Conservation (phyloP, 176 grass and related monocot species). For the Ensete glaucum region DNA sequence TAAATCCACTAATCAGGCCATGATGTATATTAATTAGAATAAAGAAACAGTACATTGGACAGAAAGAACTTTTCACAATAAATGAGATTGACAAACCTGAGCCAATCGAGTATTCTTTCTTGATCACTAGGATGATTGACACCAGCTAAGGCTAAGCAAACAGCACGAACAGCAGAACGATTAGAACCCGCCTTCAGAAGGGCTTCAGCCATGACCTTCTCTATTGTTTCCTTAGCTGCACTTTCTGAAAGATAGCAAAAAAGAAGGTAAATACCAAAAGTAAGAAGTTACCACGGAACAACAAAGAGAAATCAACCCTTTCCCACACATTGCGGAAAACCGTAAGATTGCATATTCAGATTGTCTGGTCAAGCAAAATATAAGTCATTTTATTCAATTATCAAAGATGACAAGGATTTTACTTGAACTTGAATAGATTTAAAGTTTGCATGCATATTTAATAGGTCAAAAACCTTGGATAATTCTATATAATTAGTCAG, state of each 20-base stretch:
- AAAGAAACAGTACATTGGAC: not conserved
- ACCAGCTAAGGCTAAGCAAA: conserved; percentile 89
- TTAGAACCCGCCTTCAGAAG: conserved; percentile 51
- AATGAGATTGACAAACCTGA: conserved; percentile 33
- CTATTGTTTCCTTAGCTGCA: conserved; percentile 59
- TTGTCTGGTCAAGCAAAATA: too few relatives aligned
- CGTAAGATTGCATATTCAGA: too few relatives aligned
- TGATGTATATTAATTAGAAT: not conserved
- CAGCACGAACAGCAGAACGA: conserved; percentile 51
- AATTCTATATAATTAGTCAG: not conserved
- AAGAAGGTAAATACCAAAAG: conserved; percentile 16
- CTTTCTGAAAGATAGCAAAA: conserved; percentile 41
- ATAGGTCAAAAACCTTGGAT: not conserved
- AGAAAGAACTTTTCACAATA: not conserved
- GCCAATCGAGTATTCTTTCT: conserved; percentile 76
- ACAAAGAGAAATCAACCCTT: too few relatives aligned
- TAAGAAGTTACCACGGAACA: not conserved
- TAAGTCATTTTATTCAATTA: too few relatives aligned
- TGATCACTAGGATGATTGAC: conserved; percentile 92
- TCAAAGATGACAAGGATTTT: too few relatives aligned
- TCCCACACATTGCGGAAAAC: too few relatives aligned
- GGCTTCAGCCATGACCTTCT: conserved; percentile 60
- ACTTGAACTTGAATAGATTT: not conserved
- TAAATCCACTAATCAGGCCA: too few relatives aligned
- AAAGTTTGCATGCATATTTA: not conserved